Evolutionary conservation across 2,329 filamentous ascomycete species (phyloP).

Genomic region (Colletotrichum gigasporum): DNA sequence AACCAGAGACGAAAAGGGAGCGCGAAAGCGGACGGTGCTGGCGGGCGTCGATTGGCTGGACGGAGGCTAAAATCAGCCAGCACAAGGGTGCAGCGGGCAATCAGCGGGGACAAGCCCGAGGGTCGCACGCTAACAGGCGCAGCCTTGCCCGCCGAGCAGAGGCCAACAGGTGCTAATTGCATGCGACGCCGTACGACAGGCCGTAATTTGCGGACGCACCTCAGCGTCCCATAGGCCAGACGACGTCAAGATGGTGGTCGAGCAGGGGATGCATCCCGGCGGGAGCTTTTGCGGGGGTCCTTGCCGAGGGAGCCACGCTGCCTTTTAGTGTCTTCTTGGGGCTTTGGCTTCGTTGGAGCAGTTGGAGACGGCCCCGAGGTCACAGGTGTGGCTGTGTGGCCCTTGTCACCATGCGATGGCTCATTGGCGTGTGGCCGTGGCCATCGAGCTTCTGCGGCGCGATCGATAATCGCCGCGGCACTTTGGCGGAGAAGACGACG

Average conservation of each 20-base stretch:
- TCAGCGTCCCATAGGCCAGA: neutral
- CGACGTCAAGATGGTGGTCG: neutral
- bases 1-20: conserved; percentile 2
- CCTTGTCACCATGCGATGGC: conserved; percentile 3
- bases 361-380: neutral
- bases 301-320: conserved; percentile 1
- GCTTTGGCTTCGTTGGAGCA: neutral
- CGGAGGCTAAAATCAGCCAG: conserved; percentile 7
- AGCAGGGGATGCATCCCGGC: neutral
- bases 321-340: conserved; percentile 2
- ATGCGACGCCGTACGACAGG: neutral
- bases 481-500: neutral
- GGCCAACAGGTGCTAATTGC: neutral
- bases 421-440: conserved; percentile 15
- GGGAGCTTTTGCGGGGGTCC: conserved; percentile 11
- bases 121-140: neutral
- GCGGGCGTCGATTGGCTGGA: conserved; percentile 22
- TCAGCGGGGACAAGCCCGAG: neutral
- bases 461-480: conserved; percentile 15
- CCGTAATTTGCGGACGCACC: neutral
- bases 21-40: conserved; percentile 14
- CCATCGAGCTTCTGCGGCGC: conserved; percentile 19
- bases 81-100: conserved; percentile 2
- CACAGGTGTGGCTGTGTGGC: conserved; percentile 21
- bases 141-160: no score